Evolutionary conservation across 208 protist species (phyloP), one percentile per base, ranked within the genome.

Genomic region (Acanthamoeba castellanii): DNA sequence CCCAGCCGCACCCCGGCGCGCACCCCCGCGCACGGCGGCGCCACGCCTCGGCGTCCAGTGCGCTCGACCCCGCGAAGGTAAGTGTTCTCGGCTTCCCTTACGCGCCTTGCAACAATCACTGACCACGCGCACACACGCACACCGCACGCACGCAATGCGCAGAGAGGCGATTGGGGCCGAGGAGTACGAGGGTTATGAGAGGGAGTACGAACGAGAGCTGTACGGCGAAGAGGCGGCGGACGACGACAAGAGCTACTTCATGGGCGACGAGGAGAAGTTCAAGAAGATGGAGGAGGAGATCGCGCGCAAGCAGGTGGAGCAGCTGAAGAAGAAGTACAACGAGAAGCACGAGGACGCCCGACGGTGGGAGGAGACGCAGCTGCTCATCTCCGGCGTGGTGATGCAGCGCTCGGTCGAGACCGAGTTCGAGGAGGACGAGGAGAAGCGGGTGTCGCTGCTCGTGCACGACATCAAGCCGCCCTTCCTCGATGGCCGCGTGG

Each of bases 401-500:
- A 91, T 97, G 66, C 97, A 97, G 7, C 92, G 96, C 18, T 98
- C 95, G 47, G 97, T 98, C 87, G 97, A 98, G 68, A 95, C 97
- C 52, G 57, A 89, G 47, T 68, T 96, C 34, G 96, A 98, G 9
- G 95, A 97, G 66, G 55, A 95, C 34, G 97, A 98, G 11, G 97
- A 98, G 72, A 97, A 99, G 64, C 42, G 99, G 16, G 98, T 99
- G 74, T 97, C 99, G 74, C 98, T 99, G 95, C 55, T 97, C 47
- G 98, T 89, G 52, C 52, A 96, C 61, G 98, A 99, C 47, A 96
- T 97, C 13, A 98, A 99, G 95, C 98, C 98, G 7, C 81, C 92
- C n/a, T 99, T 99, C 94, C 89, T 99, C 37, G 85, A 81, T 2
- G 96, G 97, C 13, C 96, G 97, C 27, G 94, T 96, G 52, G 37